Evolutionary conservation across 2,329 filamentous ascomycete genomes (phyloP), one percentile per base, ranked within the genome.

Genomic region (Botrytis medusae): DNA sequence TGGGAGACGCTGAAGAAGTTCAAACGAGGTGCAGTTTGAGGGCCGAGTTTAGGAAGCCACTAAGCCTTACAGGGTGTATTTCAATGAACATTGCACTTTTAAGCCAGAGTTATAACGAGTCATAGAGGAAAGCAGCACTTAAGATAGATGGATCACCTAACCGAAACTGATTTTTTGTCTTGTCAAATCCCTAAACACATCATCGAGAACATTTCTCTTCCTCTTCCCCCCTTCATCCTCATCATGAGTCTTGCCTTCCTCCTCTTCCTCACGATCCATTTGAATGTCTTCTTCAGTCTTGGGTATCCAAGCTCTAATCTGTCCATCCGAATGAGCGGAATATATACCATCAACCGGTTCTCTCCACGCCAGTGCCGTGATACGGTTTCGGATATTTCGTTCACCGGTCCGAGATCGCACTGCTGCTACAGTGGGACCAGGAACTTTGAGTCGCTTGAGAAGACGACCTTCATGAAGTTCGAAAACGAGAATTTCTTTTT

Each of bases 281-380:
- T 87, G 80, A 76, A 88, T 82, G 48, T 83, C 84, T 7, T 87
- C 88, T 1, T 84, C 82, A 9, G 89, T 82, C 51, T 84, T 84
- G 2, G 93, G 92, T 77, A 87, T 86, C 94, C 95, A 98, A 6
- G 89, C 88, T 62, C 92, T 87, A 73, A 98, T 95, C 70, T 91
- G 91, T 0, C 95, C 95, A 80, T 98, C 94, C 4, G 91, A 86
- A 79, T 97, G 94, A 2, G 90, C 92, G 71, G 93, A 96, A 82
- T 94, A 97, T 73, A 98, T 86, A 34, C 87, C 86, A 46, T 93
- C 92, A 1, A 88, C 87, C 4, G 85, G 83, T 2, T 87, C 86
- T 71, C 88, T 84, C 94, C 94, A 98, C 0, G 88, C 91, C 37
- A 98, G 85, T 71, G 88, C 88, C 22, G 93, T 94, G 64, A 96